These are phyloP conservation scores for Orbilia javanica DNA, from an alignment of 2,329 filamentous ascomycete genomes.

Conservation along the genomic window DNA sequence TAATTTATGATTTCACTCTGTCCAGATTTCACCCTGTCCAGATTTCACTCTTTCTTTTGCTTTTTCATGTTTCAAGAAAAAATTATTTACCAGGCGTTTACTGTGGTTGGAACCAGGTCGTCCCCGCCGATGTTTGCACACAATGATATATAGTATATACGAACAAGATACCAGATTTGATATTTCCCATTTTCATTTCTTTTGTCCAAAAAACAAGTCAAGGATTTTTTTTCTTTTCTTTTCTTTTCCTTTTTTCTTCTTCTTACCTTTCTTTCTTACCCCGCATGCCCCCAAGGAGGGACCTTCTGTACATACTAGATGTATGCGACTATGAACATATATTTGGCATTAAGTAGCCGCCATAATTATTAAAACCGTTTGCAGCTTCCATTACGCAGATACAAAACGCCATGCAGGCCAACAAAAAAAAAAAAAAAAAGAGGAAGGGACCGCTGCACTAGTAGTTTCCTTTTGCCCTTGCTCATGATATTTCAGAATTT, in stretches of 20 bases:
- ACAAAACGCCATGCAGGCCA: background rate
- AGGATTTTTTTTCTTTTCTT: background rate
- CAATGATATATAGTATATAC: constrained; percentile 51
- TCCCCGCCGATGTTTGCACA: constrained; percentile 39
- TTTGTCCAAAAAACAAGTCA: constrained; percentile 20
- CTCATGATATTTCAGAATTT: constrained; percentile 14
- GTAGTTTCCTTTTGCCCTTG: constrained; percentile 34
- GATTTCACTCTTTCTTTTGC: constrained; percentile 26
- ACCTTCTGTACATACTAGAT: constrained; percentile 44
- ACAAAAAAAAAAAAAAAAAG: no score
- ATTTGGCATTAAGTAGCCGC: constrained; percentile 12
- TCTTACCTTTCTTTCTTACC: constrained; percentile 15
- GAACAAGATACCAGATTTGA: constrained; percentile 56
- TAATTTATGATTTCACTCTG: constrained; percentile 47
- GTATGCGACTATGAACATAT: constrained; percentile 39
- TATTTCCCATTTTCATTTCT: constrained; percentile 28
- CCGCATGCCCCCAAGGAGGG: constrained; percentile 2
- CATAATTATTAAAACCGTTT: constrained; percentile 38
- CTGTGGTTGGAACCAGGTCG: constrained; percentile 50
- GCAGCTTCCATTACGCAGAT: constrained; percentile 33
- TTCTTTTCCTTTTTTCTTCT: background rate
- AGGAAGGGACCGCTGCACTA: constrained; percentile 13
- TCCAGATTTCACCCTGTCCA: constrained; percentile 25
- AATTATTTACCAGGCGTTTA: constrained; percentile 45
- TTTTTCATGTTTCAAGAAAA: constrained; percentile 21